These are phyloP conservation scores for Salvia splendens DNA, from an alignment of 257 asterid species.

Conservation along the genomic window DNA sequence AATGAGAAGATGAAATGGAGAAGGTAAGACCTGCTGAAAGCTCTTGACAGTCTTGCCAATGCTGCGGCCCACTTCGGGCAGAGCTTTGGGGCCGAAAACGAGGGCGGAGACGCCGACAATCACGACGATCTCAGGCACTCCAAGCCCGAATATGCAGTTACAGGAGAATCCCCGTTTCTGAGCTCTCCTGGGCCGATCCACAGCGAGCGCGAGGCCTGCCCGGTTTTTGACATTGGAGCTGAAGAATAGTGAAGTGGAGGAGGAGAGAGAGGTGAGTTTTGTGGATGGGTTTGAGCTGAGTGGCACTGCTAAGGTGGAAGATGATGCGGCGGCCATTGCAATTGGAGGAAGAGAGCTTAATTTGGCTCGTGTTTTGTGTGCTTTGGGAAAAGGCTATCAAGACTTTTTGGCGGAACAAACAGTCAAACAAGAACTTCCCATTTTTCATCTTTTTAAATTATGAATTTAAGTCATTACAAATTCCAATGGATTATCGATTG, in stretches of 20 bases:
- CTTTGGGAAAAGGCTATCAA: not conserved
- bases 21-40: conserved; percentile 71
- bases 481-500: no score
- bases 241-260: conserved; percentile 63
- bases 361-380: conserved; percentile 9
- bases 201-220: conserved; percentile 31
- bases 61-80: conserved; percentile 85
- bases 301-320: conserved; percentile 25
- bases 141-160: conserved; percentile 78
- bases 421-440: no score
- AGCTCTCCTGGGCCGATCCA: conserved; percentile 35
- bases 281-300: conserved; percentile 30
- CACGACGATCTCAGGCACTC: conserved; percentile 87
- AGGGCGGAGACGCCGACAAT: conserved; percentile 83
- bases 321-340: conserved; percentile 43
- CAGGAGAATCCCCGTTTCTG: conserved; percentile 58
- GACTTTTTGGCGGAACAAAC: no score
- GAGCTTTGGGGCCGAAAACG: conserved; percentile 78
- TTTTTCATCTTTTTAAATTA: no score
- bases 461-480: no score
- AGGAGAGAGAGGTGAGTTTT: conserved; percentile 40
- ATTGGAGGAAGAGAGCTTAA: not conserved
- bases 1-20: not conserved
- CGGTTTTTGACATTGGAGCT: conserved; percentile 32
- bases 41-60: conserved; percentile 91